Conservation (phyloP, 768 basidiomycete species). For the Neoboletus subvelutipes region DNA sequence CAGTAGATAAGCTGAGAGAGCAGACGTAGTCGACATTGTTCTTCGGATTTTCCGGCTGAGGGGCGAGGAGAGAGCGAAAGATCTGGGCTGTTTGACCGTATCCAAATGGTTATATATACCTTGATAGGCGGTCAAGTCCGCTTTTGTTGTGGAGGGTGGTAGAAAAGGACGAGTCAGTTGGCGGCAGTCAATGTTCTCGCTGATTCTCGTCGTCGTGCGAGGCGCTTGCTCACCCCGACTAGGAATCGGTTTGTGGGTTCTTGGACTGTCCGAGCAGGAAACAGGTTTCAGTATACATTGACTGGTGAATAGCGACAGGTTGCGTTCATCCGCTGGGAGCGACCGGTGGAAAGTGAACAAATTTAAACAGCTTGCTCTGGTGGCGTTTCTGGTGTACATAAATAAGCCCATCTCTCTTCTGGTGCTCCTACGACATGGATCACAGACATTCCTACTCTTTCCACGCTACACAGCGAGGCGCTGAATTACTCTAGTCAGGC, state of each 20-base stretch:
- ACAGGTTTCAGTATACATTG: background rate
- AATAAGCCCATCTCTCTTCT: background rate
- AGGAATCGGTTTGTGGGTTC: background rate
- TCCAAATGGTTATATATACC: background rate
- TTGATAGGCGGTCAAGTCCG: background rate
- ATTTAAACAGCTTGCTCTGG: background rate
- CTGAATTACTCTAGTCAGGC: background rate
- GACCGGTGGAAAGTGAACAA: background rate
- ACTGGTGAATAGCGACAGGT: background rate
- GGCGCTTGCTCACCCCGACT: background rate
- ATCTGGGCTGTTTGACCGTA: background rate
- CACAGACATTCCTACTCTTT: background rate
- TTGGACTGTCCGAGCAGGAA: background rate
- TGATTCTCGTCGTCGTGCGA: background rate
- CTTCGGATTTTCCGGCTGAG: constrained; percentile 1
- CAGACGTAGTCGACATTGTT: constrained; percentile 23
- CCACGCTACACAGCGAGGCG: background rate
- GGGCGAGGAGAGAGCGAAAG: background rate
- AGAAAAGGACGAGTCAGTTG: background rate
- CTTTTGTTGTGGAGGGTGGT: background rate
- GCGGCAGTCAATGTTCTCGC: background rate
- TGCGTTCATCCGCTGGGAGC: background rate
- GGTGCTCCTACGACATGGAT: background rate
- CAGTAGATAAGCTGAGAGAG: constrained; percentile 41
- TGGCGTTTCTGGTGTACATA: constrained; percentile 8